Conservation (phyloP, 2,329 filamentous ascomycete species). For the Ascochyta pisi region DNA sequence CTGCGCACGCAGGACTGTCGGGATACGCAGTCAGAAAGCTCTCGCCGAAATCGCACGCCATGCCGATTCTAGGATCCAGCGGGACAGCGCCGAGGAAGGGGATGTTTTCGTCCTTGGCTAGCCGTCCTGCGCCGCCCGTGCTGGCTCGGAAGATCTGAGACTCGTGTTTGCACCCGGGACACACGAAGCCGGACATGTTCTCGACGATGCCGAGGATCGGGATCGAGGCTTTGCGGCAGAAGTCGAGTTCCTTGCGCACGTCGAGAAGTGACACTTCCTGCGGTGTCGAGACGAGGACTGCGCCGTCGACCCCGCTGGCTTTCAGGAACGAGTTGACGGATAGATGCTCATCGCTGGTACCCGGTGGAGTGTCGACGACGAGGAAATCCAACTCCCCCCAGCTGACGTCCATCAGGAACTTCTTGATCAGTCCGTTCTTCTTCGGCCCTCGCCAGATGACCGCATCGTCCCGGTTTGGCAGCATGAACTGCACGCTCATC, state of each 20-base stretch:
- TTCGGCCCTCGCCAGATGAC: conserved; percentile 98
- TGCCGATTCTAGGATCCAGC: conserved; percentile 89
- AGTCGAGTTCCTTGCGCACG: conserved; percentile 96
- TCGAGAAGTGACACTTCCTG: conserved; percentile 93
- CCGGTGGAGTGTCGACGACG: conserved; percentile 93
- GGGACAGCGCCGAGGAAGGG: conserved; percentile 90
- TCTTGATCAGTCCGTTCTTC: conserved; percentile 98
- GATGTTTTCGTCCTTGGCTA: conserved; percentile 86
- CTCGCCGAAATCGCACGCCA: conserved; percentile 97
- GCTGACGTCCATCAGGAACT: conserved; percentile 96
- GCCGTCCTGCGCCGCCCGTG: conserved; percentile 80
- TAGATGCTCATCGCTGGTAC: conserved; percentile 93
- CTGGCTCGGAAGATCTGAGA: conserved; percentile 88
- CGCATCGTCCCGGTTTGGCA: conserved; percentile 90
- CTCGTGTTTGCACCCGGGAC: conserved; percentile 83
- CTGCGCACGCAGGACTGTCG: conserved; percentile 86
- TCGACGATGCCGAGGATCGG: conserved; percentile 87
- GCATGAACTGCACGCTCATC: conserved; percentile 99
- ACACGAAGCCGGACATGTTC: conserved; percentile 98
- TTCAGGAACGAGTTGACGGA: conserved; percentile 92
- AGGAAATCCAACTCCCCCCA: conserved; percentile 96
- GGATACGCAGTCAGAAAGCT: conserved; percentile 95
- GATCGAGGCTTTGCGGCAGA: conserved; percentile 94
- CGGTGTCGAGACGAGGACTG: conserved; percentile 90
- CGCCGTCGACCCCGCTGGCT: conserved; percentile 90